A percentile compares a stretch with the other conserved stretches of the same genome.
These are phyloP conservation scores for Chlamydomonas sphaeroides DNA, from an alignment of 139 green algal genomes.

Conservation along the genomic window DNA sequence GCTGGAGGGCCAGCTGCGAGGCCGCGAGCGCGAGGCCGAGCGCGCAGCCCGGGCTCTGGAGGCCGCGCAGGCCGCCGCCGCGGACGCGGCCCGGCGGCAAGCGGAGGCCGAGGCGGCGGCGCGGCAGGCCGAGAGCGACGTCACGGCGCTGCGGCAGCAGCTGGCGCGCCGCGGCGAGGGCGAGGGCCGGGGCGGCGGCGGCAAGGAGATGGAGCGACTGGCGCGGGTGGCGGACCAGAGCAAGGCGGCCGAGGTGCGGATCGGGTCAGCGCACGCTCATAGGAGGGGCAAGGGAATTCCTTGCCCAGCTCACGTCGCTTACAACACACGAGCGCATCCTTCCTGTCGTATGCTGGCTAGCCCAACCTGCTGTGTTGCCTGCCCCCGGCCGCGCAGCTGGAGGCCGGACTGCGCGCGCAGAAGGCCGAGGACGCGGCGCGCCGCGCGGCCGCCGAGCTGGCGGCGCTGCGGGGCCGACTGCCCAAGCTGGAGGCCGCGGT, in stretches of 20 bases:
- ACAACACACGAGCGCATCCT: too few relatives aligned
- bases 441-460: conserved; percentile 12
- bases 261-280: too few relatives aligned
- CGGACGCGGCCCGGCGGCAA: conserved; percentile 5
- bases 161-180: conserved; percentile 30
- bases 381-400: neutral
- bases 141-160: conserved; percentile 4
- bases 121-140: neutral
- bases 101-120: conserved; percentile 15
- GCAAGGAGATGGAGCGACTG: conserved; percentile 48
- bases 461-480: neutral
- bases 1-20: conserved; percentile 33
- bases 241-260: conserved; percentile 18
- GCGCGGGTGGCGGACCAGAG: conserved; percentile 11
- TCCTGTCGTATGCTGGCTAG: too few relatives aligned
- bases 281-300: too few relatives aligned
- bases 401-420: neutral
- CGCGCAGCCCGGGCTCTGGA: conserved; percentile 1
- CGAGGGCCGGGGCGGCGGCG: neutral
- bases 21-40: conserved; percentile 30
- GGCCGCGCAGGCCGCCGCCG: conserved; percentile 1
- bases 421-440: conserved; percentile 2
- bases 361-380: too few relatives aligned
- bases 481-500: conserved; percentile 16
- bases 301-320: too few relatives aligned